Conservation (phyloP, 176 grass and related monocot genomes). For the Luzula sylvatica region DNA sequence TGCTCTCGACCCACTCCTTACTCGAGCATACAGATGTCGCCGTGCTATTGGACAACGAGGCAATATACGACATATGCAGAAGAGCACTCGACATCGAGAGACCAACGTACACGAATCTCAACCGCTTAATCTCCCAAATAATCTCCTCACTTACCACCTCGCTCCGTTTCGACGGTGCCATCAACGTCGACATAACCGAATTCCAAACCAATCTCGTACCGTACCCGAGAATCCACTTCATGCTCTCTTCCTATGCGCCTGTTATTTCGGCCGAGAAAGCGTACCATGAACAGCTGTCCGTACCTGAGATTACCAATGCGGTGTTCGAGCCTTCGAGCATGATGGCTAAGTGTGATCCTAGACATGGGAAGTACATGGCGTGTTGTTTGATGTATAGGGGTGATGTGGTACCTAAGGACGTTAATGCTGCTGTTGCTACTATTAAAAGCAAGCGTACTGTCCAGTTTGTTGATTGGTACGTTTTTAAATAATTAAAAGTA, state of each 20-base stretch:
- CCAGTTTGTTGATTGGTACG: conserved; percentile 21
- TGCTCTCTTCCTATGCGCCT: conserved; percentile 19
- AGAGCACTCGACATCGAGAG: conserved; percentile 21
- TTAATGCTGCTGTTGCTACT: conserved; percentile 20
- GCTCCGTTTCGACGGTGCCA: conserved; percentile 19
- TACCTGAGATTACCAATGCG: conserved; percentile 21
- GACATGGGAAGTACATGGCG: conserved; percentile 22
- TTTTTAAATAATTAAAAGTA: too few relatives aligned
- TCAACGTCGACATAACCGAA: conserved; percentile 24
- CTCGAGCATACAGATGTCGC: conserved; percentile 39
- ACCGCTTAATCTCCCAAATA: conserved; percentile 21
- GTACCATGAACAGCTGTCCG: conserved; percentile 20
- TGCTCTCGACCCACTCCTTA: conserved; percentile 34
- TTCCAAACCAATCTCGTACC: conserved; percentile 24
- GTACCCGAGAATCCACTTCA: conserved; percentile 20
- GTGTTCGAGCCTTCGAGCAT: conserved; percentile 20
- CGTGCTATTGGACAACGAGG: conserved; percentile 33
- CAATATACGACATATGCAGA: conserved; percentile 34
- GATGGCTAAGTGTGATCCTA: conserved; percentile 24
- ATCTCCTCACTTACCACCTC: conserved; percentile 23
- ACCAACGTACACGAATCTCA: conserved; percentile 21
- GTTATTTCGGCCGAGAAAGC: conserved; percentile 23
- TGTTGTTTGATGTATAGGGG: conserved; percentile 26
- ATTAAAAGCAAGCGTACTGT: conserved; percentile 24
- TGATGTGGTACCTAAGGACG: conserved; percentile 26